Evolutionary conservation across 257 asterid genomes (phyloP).

Genomic region (Misopates orontium): DNA sequence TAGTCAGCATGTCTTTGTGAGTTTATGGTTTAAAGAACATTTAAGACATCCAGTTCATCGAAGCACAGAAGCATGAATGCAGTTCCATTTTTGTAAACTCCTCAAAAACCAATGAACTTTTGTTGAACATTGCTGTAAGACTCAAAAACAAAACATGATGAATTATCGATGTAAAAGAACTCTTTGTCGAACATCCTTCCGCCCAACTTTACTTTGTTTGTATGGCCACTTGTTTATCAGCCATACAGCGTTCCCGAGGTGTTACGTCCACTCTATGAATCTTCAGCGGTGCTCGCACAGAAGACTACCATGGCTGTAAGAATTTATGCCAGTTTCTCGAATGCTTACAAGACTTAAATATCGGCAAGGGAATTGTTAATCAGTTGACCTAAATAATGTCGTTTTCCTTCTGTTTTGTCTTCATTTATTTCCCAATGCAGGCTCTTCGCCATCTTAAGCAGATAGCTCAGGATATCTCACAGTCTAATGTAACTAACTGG

Average conservation of each 20-base stretch:
- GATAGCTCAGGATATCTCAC: constrained; percentile 77
- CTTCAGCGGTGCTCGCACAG: constrained; percentile 81
- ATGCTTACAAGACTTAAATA: background rate
- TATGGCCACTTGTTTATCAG: constrained; percentile 30
- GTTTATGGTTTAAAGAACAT: too few species aligned
- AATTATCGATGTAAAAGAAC: too few species aligned
- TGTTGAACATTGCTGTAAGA: too few species aligned
- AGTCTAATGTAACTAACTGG: constrained; percentile 69
- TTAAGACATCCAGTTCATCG: too few species aligned
- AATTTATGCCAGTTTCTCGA: constrained; percentile 8
- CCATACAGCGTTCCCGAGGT: constrained; percentile 90
- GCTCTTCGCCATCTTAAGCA: constrained; percentile 89
- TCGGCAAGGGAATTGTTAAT: background rate
- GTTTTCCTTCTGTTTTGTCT: constrained; percentile 7
- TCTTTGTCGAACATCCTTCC: too few species aligned
- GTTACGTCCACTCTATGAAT: constrained; percentile 82
- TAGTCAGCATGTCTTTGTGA: too few species aligned
- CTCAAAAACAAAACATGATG: background rate
- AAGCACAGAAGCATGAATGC: too few species aligned
- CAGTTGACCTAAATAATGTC: background rate
- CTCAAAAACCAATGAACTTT: too few species aligned
- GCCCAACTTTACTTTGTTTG: background rate
- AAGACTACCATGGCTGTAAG: constrained; percentile 80
- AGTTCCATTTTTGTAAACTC: too few species aligned
- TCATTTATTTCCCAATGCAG: constrained; percentile 33